Base-by-base conservation (phyloP, 192 early-diverging fungal genomes). In the Umbelopsis sp. region DNA sequence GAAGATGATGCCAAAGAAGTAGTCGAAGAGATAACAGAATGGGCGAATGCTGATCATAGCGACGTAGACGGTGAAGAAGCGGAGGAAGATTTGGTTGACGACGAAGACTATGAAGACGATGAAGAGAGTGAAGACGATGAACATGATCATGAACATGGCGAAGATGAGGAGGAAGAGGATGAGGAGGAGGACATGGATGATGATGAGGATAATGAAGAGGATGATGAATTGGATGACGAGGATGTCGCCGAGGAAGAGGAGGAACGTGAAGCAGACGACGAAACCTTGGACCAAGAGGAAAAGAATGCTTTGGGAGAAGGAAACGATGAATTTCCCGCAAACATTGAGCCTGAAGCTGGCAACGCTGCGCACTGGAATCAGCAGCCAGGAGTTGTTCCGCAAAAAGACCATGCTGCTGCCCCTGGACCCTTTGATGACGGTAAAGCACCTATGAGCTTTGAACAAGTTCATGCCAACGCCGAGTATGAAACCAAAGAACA, bases 21-120 rank as follows among this genome's bases (percentile, higher is more conserved):
- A 55, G 55, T 49, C 10, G 73, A 74, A 21, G 68, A 64, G 9
- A 68, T 68, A 20, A 66, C 41, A 45, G 49, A 48, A 48, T 27
- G 50, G 65, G 66, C 49, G 30, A 51, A 73, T 48, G 66, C 47
- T 11, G 66, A 67, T 46, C 35, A 25, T 30, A 44, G 30, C 15
- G 27, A 55, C 4, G 49, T 49, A 22, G 33, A 46, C 5, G 16
- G 18, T 10, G 47, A 68, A 45, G 66, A 73, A 48, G 50, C 35
- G 15, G 46, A 74, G 22, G 52, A 50, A 51, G 67, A 68, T 3
- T 8, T 68, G 35, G 49, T 44, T 33, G 37, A 58, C 46, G 51
- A 64, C 64, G 12, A 41, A 27, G 51, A 45, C 16, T 35, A 67
- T 15, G 67, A 52, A 3, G 13, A 21, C 2, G 67, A 35, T 10